Evolutionary conservation across 2,329 filamentous ascomycete genomes (phyloP), one percentile per base, ranked within the genome.

Genomic region (Cladosporium sp.): DNA sequence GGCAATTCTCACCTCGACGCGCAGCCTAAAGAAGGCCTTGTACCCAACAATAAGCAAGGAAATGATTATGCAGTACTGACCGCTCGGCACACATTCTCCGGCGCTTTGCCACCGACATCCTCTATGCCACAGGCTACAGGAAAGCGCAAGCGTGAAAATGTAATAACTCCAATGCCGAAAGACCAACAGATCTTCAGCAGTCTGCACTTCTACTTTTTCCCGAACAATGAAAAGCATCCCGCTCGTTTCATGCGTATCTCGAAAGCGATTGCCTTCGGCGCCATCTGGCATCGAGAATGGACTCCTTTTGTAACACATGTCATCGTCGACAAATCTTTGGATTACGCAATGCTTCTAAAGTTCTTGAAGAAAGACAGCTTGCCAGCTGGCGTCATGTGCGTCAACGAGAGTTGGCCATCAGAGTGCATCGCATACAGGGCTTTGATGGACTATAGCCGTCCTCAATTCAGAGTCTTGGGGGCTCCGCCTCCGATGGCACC

Each of bases 251-350:
- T 88, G 66, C 88, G 91, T 4, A 96, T 97, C 62, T 85, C 85
- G 34, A 93, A 90, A 75, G 89, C 91, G 0, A 84, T 87, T 61
- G 88, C 92, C 72, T 88, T 88, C 75, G 94, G 94, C 52, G 94
- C 90, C 1, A 80, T 76, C 0, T 95, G 93, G 88, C 85, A 87
- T 32, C 84, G 83, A 60, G 78, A 82, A 0, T 86, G 89, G 74
- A 77, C 77, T 34, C 72, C 76, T 0, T 49, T 74, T 26, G 86
- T 95, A 18, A 96, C 90, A 0, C 92, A 97, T 78, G 80, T 96
- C 59, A 84, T 98, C 66, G 89, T 92, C 1, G 93, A 97, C 74
- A 89, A 87, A 69, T 79, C 79, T 1, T 79, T 95, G 59, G 80
- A 80, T 0, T 93, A 88, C 73, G 78, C 82, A 4, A 86, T 93